Base-by-base conservation (phyloP, 2,329 filamentous ascomycete genomes). In the Fusarium setosum region DNA sequence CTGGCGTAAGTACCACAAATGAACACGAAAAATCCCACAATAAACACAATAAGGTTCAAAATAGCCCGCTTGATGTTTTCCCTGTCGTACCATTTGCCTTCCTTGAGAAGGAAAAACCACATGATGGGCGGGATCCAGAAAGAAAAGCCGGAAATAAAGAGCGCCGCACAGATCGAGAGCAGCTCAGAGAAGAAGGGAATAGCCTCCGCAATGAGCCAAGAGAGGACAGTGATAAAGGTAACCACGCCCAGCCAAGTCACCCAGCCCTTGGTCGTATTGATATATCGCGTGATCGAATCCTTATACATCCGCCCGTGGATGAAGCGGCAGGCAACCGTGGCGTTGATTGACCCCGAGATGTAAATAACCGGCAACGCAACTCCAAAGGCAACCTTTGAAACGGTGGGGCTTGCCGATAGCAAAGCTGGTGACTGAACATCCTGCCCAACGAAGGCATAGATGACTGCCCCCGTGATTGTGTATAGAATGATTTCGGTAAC, bases 171-270 rank as follows among this genome's bases (percentile, higher is more conserved):
- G 23, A 52, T 41, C 15, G 49, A 52, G 9, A 52, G 24, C 9
- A 52, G 26, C 24, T 52, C 49, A 2, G 49, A 52, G 26, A 52
- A 52, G 49, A 52, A 52, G 11, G 49, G 49, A 13, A 52, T 52
- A 1, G 49, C 34, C 18, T 52, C 49, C 2, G 49, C 49, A 20
- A 52, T 52, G 5, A 52, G 20, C 49, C 49, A 52, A 9, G 35
- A 37, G 5, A 52, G 24, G 24, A 52, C 6, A 4, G 34, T 41
- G 6, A 52, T 23, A 12, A 31, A 31, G 3, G 35, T 18, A 23
- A 41, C 49, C 1, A 41, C 17, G 1, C n/a, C 13, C 10, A 41
- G 17, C 49, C 45, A 49, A 10, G 45, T 34, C 18, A 35, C 32
- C 45, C 45, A 49, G 12, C 45, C 45, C 20, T 49, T 49, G 15